Evolutionary conservation across 202 grass and related monocot species (phyloP).

Genomic region (Panicum hallii): DNA sequence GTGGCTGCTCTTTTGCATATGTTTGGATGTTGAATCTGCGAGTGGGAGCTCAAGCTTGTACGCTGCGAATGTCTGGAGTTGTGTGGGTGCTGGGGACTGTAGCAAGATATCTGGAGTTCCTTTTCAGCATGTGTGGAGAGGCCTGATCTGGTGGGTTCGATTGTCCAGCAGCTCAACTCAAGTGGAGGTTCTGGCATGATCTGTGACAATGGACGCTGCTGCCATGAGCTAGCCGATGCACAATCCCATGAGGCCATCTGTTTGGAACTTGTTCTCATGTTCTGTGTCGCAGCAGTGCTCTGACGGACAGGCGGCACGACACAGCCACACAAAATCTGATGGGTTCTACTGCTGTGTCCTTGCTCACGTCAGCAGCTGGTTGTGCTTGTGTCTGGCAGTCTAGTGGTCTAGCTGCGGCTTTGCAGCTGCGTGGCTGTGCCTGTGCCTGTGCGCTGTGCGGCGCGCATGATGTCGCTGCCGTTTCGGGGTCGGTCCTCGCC

Average conservation of each 20-base stretch:
- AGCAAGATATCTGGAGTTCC: not conserved
- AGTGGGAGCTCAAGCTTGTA: not conserved
- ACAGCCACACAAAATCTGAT: not conserved
- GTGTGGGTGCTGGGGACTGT: not conserved
- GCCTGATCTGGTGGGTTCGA: not conserved
- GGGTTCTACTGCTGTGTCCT: not conserved
- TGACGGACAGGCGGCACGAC: not conserved
- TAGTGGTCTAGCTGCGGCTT: not conserved
- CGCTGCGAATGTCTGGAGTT: not conserved
- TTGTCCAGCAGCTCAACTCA: not conserved
- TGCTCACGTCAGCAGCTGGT: slow-evolving; percentile 19
- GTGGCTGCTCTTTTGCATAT: not conserved
- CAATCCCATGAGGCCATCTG: too few species aligned
- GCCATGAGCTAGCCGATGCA: too few species aligned
- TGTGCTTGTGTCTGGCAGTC: not conserved
- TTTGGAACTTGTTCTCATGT: not conserved
- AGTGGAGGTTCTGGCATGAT: too few species aligned
- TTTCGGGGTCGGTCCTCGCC: not conserved
- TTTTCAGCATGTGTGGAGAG: not conserved
- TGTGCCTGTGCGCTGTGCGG: not conserved
- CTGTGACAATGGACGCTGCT: too few species aligned
- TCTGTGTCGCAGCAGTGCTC: not conserved
- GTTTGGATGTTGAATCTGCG: not conserved
- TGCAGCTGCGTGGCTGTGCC: not conserved
- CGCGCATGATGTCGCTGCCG: not conserved